Evolutionary conservation across 352 stramenopile genomes (phyloP), one percentile per base, ranked within the genome.

Genomic region (Paralagenidium karlingii): DNA sequence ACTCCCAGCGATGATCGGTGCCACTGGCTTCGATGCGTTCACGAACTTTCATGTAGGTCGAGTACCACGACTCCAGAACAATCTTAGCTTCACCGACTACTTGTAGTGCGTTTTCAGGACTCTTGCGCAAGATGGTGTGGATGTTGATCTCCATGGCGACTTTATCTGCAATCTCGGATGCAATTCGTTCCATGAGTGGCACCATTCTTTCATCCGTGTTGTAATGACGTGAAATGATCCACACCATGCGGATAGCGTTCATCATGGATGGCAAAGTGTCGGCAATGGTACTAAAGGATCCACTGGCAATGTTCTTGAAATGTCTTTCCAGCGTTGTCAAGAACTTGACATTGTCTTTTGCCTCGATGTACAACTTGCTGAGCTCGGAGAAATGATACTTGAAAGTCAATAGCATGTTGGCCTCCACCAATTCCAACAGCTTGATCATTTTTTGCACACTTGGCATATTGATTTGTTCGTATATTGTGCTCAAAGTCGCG

Each of bases 131-230:
- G 30, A 97, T 94, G 3, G 65, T 82, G 36, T 86, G 78, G 37
- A 97, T 90, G 40, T 95, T 91, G 44, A 97, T 89, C 40, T 94
- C 78, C 19, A 70, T 58, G 0, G 77, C 76, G 7, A 97, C 90
- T 55, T 97, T 96, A 38, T 94, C 82, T 8, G 85, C 73, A 39
- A 97, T 96, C 55, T 97, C 84, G 2, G 66, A 86, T 2, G 85
- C 93, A 34, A 98, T 97, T 6, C 89, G 69, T 57, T 97, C 89
- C 89, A 98, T 96, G 9, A 98, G 65, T 10, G 88, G 88, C 28
- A 96, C 80, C 85, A 98, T 97, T 3, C 90, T 70, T 45, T 98
- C 86, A 39, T 98, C 93, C n/a, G 85, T 97, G 49, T 98, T 98
- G 65, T 96, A 98, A 47, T 98, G 90, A 0, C 93, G 60, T 18